Conservation (phyloP, 2,329 filamentous ascomycete species). For the Achaetomium macrosporum region DNA sequence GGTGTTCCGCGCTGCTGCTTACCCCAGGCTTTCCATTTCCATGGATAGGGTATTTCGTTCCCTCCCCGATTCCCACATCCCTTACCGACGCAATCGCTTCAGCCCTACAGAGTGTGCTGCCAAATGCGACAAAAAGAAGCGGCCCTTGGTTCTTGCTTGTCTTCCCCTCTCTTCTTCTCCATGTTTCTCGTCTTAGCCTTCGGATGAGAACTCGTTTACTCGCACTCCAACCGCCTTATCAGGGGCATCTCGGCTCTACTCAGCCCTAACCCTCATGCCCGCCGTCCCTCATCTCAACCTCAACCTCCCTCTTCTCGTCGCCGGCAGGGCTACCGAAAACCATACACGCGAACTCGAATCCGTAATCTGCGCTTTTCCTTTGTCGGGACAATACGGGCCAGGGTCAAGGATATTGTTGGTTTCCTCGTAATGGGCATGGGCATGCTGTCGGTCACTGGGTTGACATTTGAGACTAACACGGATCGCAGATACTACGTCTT, state of each 20-base stretch:
- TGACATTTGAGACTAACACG: not conserved
- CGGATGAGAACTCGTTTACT: not conserved
- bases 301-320: not conserved
- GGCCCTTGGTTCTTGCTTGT: not conserved
- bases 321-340: constrained; percentile 5
- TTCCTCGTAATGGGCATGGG: not conserved
- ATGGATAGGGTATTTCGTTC: no score
- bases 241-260: not conserved
- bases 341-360: constrained; percentile 25
- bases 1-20: no score
- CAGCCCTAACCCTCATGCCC: constrained; percentile 16
- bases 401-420: constrained; percentile 48
- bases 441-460: not conserved
- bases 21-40: no score
- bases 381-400: constrained; percentile 52
- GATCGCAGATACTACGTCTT: constrained; percentile 54
- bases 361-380: constrained; percentile 52
- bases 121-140: no score
- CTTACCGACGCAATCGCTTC: no score
- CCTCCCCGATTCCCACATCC: no score
- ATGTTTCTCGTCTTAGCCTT: not conserved
- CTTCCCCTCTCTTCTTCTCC: not conserved
- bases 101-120: no score
- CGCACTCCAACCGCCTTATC: not conserved
- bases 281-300: not conserved